Evolutionary conservation across 169 alveolate species (phyloP).

Genomic region (Cryptosporidium ryanae): DNA sequence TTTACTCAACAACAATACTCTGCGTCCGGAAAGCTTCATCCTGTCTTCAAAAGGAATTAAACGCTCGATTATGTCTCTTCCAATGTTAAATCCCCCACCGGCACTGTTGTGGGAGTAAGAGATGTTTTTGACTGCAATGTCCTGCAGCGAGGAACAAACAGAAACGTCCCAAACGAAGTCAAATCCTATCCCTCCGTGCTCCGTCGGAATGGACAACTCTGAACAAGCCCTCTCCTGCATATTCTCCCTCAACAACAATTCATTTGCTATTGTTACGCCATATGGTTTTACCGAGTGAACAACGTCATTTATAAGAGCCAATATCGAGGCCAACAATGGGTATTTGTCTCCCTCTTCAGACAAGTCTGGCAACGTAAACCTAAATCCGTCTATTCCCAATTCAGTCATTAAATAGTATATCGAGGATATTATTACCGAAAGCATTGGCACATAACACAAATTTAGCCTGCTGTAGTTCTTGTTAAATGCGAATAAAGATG

Average conservation of each 20-base stretch:
- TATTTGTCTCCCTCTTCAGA: constrained; percentile 53
- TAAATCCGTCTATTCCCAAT: constrained; percentile 59
- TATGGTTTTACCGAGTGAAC: constrained; percentile 63
- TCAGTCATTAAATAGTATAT: constrained; percentile 51
- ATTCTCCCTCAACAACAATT: constrained; percentile 26
- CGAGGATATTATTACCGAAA: constrained; percentile 37
- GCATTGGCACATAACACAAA: constrained; percentile 62
- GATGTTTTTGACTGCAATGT: constrained; percentile 7
- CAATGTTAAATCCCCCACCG: constrained; percentile 17
- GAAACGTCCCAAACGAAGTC: constrained; percentile 50
- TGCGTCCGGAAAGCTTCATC: constrained; percentile 14
- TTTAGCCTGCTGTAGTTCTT: constrained; percentile 26
- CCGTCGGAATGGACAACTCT: constrained; percentile 58
- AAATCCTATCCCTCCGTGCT: constrained; percentile 70
- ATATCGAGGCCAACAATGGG: constrained; percentile 10
- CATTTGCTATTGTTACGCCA: constrained; percentile 58
- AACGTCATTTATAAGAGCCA: constrained; percentile 41
- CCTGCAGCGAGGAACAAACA: constrained; percentile 33
- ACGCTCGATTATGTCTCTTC: constrained; percentile 38
- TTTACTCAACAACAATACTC: neutral
- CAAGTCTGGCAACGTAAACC: constrained; percentile 38
- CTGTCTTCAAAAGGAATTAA: constrained; percentile 45
- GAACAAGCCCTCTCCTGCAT: constrained; percentile 31
- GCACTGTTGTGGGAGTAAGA: too few species aligned
- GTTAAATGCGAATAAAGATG: constrained; percentile 27